Evolutionary conservation across 148 eudicot genomes (phyloP).

Genomic region (Nyssa sinensis): DNA sequence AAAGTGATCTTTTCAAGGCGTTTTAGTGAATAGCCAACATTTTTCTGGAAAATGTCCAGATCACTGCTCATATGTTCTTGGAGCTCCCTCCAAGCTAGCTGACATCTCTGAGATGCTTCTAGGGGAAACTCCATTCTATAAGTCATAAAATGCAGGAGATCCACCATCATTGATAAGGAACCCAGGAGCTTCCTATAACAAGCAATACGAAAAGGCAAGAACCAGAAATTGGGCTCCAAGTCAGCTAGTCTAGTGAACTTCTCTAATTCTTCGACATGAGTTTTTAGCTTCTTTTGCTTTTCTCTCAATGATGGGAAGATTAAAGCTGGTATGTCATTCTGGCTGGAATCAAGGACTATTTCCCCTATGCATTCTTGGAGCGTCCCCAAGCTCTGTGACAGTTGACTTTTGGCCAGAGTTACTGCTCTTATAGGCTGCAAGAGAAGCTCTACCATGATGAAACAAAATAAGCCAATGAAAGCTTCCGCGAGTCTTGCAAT

Average conservation of each 20-base stretch:
- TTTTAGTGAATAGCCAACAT: constrained; percentile 21
- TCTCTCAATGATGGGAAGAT: constrained; percentile 20
- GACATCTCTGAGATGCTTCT: constrained; percentile 17
- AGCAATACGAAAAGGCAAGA: constrained; percentile 37
- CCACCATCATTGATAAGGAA: constrained; percentile 35
- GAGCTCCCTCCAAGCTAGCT: constrained; percentile 26
- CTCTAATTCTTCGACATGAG: constrained; percentile 27
- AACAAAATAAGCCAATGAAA: constrained; percentile 46
- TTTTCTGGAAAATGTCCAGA: constrained; percentile 29
- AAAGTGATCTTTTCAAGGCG: constrained; percentile 23
- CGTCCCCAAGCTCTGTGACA: constrained; percentile 23
- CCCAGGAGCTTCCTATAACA: constrained; percentile 28
- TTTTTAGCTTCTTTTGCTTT: constrained; percentile 26
- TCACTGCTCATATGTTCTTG: constrained; percentile 32
- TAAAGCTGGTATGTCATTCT: constrained; percentile 6
- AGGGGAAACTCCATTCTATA: constrained; percentile 21
- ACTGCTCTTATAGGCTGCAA: constrained; percentile 47
- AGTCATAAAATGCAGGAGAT: constrained; percentile 30
- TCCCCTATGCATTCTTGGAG: constrained; percentile 30
- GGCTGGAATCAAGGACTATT: constrained; percentile 8
- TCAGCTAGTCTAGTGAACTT: constrained; percentile 36
- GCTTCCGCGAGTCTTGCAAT: constrained; percentile 49
- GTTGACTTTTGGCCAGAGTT: constrained; percentile 35
- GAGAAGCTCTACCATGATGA: constrained; percentile 40
- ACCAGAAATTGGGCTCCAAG: constrained; percentile 60